Base-by-base conservation (phyloP, 306 rosid species). In the Lagenaria siceraria region DNA sequence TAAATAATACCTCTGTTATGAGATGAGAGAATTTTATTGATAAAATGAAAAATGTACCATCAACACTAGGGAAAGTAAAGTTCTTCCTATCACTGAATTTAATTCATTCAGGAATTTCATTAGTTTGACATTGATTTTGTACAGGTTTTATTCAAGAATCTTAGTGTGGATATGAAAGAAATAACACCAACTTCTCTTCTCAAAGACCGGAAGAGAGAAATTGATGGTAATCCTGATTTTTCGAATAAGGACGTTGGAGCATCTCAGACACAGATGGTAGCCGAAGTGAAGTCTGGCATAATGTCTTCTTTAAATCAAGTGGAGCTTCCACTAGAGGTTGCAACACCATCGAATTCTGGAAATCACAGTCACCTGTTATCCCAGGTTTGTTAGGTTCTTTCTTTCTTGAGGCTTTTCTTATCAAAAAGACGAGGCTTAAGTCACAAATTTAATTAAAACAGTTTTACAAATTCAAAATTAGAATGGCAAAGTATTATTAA, bases 221-320 rank as follows among this genome's bases (percentile, higher is more conserved):
- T 92, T 78, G 99, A 92, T 89, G 99, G 99, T 73, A 96, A 96
- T 85, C 99, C 99, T 78, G 99, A 96, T 89, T 96, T 96, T 85
- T 92, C 99, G 17, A 96, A 92, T 80, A 96, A 96, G 82, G 99
- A 96, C 81, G 86, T 89, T 48, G 99, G 93, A 43, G 90, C 87
- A 81, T 77, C 99, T 78, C 97, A 88, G 81, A 46, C 96, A 35
- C 99, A 88, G 83, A 82, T 93, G 77, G 86, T 88, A 71, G 51
- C 89, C 61, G 99, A 96, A 79, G 86, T 87, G 22, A 96, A 92
- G 86, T 68, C 97, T 49, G 85, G 88, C 65, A 85, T 88, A 19
- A 87, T 87, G 65, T 79, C 97, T 80, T 88, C 98, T 10, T 88
- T 91, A 73, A 90, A 89, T 87, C 98, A 90, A 86, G 96, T 85